Evolutionary conservation across 208 protist genomes (phyloP).

Genomic region (Crithidia acanthocephali): DNA sequence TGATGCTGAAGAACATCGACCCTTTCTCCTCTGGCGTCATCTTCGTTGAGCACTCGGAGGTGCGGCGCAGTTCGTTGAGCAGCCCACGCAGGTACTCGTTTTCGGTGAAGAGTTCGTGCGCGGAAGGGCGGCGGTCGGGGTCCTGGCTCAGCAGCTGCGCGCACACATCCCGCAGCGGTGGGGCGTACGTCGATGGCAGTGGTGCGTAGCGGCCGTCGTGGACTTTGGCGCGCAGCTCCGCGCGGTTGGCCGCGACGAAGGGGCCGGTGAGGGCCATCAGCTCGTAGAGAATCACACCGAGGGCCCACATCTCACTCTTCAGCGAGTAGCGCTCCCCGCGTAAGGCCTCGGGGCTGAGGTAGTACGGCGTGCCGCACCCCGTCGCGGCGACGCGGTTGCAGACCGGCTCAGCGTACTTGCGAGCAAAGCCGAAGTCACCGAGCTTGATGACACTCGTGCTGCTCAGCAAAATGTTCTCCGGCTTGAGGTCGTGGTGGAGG

Average conservation of each 20-base stretch:
- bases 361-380: conserved; percentile 86
- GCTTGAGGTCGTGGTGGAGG: conserved; percentile 93
- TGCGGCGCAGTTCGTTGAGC: conserved; percentile 32
- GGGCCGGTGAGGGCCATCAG: conserved; percentile 68
- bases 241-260: conserved; percentile 51
- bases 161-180: conserved; percentile 23
- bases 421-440: conserved; percentile 79
- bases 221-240: conserved; percentile 15
- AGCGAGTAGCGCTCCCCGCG: conserved; percentile 83
- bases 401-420: conserved; percentile 45
- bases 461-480: conserved; percentile 88
- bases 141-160: conserved; percentile 18
- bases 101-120: conserved; percentile 29
- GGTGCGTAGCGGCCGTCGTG: conserved; percentile 9
- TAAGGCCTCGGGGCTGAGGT: conserved; percentile 90
- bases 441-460: conserved; percentile 76
- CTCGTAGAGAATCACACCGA: conserved; percentile 83
- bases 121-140: conserved; percentile 18
- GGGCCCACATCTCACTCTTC: conserved; percentile 90
- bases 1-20: conserved; percentile 29
- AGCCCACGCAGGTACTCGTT: conserved; percentile 33
- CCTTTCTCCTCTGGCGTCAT: conserved; percentile 31
- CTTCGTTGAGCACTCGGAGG: conserved; percentile 33
- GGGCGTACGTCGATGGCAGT: conserved; percentile 10
- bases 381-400: conserved; percentile 43